These are phyloP conservation scores for Ceratobasidium sp. DNA, from an alignment of 1,284 basidiomycete species.

Conservation along the genomic window DNA sequence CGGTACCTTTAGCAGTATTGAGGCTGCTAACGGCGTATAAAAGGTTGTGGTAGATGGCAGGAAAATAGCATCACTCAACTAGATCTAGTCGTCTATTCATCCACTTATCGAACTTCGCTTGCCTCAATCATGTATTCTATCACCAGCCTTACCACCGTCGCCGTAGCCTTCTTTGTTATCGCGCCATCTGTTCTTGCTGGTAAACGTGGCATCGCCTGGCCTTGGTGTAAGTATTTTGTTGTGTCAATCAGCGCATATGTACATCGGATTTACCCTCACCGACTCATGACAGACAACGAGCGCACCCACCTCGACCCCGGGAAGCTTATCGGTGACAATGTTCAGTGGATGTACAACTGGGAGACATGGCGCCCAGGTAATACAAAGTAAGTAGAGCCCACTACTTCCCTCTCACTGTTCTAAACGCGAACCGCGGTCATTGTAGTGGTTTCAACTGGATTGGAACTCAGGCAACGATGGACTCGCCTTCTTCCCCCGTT, in stretches of 20 bases:
- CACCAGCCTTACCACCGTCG: neutral
- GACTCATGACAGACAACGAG: neutral
- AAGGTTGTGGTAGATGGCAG: neutral
- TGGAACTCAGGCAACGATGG: conserved; percentile 26
- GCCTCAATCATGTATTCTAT: neutral
- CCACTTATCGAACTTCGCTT: neutral
- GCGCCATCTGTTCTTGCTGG: neutral
- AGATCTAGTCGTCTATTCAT: neutral
- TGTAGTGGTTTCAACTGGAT: conserved; percentile 28
- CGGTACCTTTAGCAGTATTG: no score
- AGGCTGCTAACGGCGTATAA: no score
- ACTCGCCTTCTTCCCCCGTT: conserved; percentile 22
- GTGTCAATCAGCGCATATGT: no score
- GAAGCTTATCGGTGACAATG: conserved; percentile 6
- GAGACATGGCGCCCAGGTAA: conserved; percentile 28
- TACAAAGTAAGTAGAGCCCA: neutral
- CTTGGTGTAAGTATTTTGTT: neutral
- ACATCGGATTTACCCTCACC: neutral
- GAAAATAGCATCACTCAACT: neutral
- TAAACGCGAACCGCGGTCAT: neutral
- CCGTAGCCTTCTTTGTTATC: neutral
- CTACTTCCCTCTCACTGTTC: neutral
- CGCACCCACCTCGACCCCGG: conserved; percentile 15
- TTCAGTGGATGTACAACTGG: conserved; percentile 35
- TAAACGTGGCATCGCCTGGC: conserved; percentile 16